Conservation (phyloP, 2,329 filamentous ascomycete species). For the Aspergillus fumigatus region DNA sequence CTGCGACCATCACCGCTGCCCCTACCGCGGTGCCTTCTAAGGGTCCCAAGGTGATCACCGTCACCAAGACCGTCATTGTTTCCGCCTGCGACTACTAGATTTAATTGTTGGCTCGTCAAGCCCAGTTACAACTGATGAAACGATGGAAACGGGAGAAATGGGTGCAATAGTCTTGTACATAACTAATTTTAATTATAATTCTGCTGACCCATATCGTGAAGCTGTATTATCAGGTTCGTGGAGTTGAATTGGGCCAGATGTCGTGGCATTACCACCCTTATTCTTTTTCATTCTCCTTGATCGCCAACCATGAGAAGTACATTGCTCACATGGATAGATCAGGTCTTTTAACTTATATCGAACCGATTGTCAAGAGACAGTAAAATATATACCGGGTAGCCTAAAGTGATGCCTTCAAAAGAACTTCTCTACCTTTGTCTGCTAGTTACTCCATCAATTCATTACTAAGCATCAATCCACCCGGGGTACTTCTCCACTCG, state of each 20-base stretch:
- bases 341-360: background rate
- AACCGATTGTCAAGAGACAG: background rate
- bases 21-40: slow-evolving; percentile 12
- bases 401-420: no score
- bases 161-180: slow-evolving; percentile 26
- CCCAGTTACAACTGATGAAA: slow-evolving; percentile 17
- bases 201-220: background rate
- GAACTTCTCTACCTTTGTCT: background rate
- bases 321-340: background rate
- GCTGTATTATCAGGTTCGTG: background rate
- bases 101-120: slow-evolving; percentile 11
- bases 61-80: slow-evolving; percentile 23
- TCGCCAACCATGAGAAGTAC: background rate
- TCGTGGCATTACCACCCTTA: background rate
- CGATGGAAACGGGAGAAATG: slow-evolving; percentile 21
- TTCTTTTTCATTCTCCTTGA: background rate
- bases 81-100: slow-evolving; percentile 12
- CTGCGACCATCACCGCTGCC: slow-evolving; percentile 10
- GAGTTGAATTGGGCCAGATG: background rate
- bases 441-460: background rate
- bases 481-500: no score
- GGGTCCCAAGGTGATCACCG: slow-evolving; percentile 17
- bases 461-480: no score
- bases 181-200: slow-evolving; percentile 32
- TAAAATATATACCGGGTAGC: no score